Evolutionary conservation across 495 filamentous ascomycete species (phyloP).

Genomic region (Tuber brumale): DNA sequence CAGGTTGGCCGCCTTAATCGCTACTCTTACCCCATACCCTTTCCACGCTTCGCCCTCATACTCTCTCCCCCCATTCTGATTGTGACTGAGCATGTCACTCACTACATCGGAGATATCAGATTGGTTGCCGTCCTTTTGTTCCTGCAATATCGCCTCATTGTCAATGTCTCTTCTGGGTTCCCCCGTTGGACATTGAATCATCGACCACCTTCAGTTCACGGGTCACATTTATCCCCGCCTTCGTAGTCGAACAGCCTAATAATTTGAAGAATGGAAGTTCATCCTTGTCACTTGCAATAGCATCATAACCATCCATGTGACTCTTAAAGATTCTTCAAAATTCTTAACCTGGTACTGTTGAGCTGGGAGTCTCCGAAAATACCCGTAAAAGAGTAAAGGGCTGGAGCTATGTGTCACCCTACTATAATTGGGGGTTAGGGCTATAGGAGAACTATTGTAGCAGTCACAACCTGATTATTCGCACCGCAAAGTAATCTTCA

Average conservation of each 20-base stretch:
- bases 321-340: too few species aligned
- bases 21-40: constrained; percentile 34
- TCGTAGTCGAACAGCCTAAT: constrained; percentile 51
- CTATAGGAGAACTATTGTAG: too few species aligned
- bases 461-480: too few species aligned
- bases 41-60: constrained; percentile 29
- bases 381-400: too few species aligned
- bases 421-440: too few species aligned
- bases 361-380: too few species aligned
- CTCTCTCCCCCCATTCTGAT: constrained; percentile 32
- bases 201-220: constrained; percentile 42
- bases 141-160: constrained; percentile 42
- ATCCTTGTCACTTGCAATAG: constrained; percentile 57
- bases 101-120: constrained; percentile 42
- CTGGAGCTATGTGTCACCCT: too few species aligned
- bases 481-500: too few species aligned
- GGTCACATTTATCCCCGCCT: constrained; percentile 45
- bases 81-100: constrained; percentile 14
- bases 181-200: constrained; percentile 10
- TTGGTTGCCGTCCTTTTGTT: constrained; percentile 44
- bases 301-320: constrained; percentile 61
- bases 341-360: too few species aligned
- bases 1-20: constrained; percentile 24
- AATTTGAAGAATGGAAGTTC: constrained; percentile 53
- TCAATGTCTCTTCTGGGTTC: constrained; percentile 16